Evolutionary conservation across 2,329 filamentous ascomycete species (phyloP).

Genomic region (Emmonsiellopsis sp.): DNA sequence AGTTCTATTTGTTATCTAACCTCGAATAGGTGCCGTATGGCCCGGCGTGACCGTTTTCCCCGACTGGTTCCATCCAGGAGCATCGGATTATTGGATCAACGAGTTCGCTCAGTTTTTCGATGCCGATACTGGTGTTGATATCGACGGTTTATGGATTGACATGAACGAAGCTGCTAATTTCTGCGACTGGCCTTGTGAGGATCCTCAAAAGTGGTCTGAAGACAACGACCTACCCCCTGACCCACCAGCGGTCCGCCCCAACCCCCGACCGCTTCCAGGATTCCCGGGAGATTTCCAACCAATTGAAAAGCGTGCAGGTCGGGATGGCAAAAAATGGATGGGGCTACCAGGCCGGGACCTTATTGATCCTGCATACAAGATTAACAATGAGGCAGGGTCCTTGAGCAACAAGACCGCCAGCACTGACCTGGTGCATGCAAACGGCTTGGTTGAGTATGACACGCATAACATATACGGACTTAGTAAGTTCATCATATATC

Average conservation of each 20-base stretch:
- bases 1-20: neutral
- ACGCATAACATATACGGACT: conserved; percentile 63
- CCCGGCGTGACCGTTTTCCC: conserved; percentile 60
- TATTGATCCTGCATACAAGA: conserved; percentile 51
- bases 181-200: conserved; percentile 42
- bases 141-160: conserved; percentile 65
- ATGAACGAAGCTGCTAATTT: conserved; percentile 45
- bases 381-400: conserved; percentile 48
- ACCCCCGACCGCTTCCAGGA: conserved; percentile 53
- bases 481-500: conserved; percentile 22
- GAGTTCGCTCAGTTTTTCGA: conserved; percentile 56
- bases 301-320: conserved; percentile 1
- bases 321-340: conserved; percentile 30
- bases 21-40: conserved; percentile 55
- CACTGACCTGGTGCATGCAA: conserved; percentile 54
- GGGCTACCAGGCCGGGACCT: conserved; percentile 53
- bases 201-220: conserved; percentile 41
- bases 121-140: conserved; percentile 52
- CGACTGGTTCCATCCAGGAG: conserved; percentile 60
- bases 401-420: conserved; percentile 46
- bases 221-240: conserved; percentile 39
- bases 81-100: conserved; percentile 55
- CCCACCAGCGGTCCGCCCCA: conserved; percentile 50
- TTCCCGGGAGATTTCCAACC: conserved; percentile 57
- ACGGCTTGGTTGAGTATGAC: conserved; percentile 56